Base-by-base conservation (phyloP, 164 flowering plant species). In the Macadamia integrifolia region DNA sequence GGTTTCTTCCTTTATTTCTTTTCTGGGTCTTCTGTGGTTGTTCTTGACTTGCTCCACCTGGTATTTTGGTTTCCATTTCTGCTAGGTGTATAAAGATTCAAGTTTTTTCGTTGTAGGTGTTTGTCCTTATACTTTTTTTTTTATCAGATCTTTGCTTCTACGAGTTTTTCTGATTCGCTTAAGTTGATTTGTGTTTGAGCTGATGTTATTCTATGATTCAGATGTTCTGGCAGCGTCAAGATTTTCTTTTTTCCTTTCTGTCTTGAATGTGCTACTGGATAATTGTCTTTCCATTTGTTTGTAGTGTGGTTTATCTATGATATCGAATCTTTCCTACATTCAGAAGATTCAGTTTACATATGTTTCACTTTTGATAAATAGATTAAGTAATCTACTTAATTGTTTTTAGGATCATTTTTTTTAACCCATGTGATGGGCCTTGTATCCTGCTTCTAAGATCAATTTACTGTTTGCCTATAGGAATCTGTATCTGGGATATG, bases 1-100 rank as follows among this genome's bases (percentile, higher is more conserved):
- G 83, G 60, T 72, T 77, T 74, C 31, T 31, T 69, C 15, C 57
- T 3, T 6, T 61, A 44, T 66, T 17, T 48, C 57, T 42, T 35
- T 35, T 35, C 40, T 35, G 40, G 40, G 40, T 35, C 23, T 62
- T 15, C 14, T 13, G 1, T 65, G 18, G 5, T 40, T 12, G 58
- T 32, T 3, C 63, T 62, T 57, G 62, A 0, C 5, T 68, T 14
- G 15, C 6, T 58, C 57, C 14, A 3, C 2, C 13, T 53, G 17
- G 3, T 14, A 53, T 32, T 75, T 62, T 35, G 5, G 49, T 23
- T 53, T 65, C 18, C 13, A 62, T 17, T 55, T 65, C 32, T 30
- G 28, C 17, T 1, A 9, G 65, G 48, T 9, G 29, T 4, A 0
- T 11, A 69, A 61, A 69, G 71, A 13, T 69, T 28, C 7, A 28